Base-by-base conservation (phyloP, 768 basidiomycete species). In the Russula dissimulans region DNA sequence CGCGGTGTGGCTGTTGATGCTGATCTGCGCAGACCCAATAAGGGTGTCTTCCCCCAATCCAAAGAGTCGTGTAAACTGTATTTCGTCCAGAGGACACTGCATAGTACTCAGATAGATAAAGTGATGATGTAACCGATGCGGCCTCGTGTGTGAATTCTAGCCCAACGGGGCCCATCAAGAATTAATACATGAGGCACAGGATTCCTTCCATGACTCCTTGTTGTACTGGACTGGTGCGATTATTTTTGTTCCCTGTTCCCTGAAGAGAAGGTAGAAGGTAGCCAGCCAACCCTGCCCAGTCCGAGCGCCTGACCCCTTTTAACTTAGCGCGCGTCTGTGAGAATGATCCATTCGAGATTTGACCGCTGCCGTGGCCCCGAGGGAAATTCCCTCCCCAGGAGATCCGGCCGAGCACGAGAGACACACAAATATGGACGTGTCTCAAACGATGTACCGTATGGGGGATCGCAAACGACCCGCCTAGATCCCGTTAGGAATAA, bases 51-150 rank as follows among this genome's bases (percentile, higher is more conserved):
- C 34, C n/a, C 39, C 45, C 9, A 57, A 14, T 17, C 42, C 18
- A 44, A 51, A 44, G 39, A 44, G 46, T 53, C 31, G 41, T 62
- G 61, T 62, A 57, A 57, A 29, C 0, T 53, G 38, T 53, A 38
- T 10, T 9, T 11, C 29, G 51, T 36, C 10, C 34, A 10, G 34
- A 45, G 54, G 44, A 46, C 54, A 51, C 49, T 44, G 50, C 57
- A 45, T 45, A 43, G 11, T 45, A 11, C 38, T 14, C 17, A 50
- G 34, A 31, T 56, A 31, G 44, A 36, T 48, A 10, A 29, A 7
- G 54, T 53, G 56, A 57, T 47, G 60, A 62, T 54, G 56, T 43
- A 57, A 53, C 50, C 45, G 45, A 57, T 5, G 29, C 36, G 54
- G 45, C 56, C 56, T 48, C 56, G 56, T 48, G 55, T 46, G 51